Evolutionary conservation across 805 yeast genomes (phyloP).

Genomic region (Saturnispora serradocipensis): DNA sequence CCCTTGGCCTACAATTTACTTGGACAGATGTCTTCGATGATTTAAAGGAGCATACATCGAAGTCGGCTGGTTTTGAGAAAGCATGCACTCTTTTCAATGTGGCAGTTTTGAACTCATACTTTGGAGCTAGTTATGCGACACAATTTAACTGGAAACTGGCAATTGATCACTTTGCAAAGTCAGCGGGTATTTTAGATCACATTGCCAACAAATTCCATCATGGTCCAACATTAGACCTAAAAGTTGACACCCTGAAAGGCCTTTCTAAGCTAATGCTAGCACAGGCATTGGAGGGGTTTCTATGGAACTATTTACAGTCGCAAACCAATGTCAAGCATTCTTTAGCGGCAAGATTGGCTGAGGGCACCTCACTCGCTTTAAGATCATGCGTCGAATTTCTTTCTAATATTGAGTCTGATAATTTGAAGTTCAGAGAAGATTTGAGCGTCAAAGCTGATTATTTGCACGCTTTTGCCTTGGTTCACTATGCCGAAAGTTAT

Average conservation of each 20-base stretch:
- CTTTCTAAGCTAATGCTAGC: conserved; percentile 62
- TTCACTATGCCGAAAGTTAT: conserved; percentile 46
- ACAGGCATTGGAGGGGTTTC: conserved; percentile 82
- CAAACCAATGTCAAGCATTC: conserved; percentile 46
- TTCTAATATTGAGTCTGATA: conserved; percentile 23
- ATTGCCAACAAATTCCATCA: conserved; percentile 75
- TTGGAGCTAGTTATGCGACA: conserved; percentile 27
- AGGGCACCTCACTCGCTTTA: conserved; percentile 49
- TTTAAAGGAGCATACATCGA: conserved; percentile 36
- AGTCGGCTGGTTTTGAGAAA: conserved; percentile 81
- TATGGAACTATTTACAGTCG: conserved; percentile 46
- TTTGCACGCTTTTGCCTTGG: conserved; percentile 51
- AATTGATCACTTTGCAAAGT: conserved; percentile 53
- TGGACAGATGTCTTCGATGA: conserved; percentile 72
- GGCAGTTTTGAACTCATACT: conserved; percentile 52
- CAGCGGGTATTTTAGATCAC: conserved; percentile 70
- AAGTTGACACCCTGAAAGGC: conserved; percentile 57
- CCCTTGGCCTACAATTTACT: conserved; percentile 40
- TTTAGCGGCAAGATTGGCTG: conserved; percentile 67
- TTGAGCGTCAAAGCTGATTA: conserved; percentile 44
- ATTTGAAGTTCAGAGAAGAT: conserved; percentile 41
- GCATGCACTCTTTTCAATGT: conserved; percentile 76
- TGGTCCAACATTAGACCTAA: conserved; percentile 76
- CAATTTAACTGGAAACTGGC: conserved; percentile 46
- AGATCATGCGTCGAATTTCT: conserved; percentile 41